phyloP scores from a whole-genome alignment of 1,139 yeast genomes.

The Zygoascus sp. region DNA sequence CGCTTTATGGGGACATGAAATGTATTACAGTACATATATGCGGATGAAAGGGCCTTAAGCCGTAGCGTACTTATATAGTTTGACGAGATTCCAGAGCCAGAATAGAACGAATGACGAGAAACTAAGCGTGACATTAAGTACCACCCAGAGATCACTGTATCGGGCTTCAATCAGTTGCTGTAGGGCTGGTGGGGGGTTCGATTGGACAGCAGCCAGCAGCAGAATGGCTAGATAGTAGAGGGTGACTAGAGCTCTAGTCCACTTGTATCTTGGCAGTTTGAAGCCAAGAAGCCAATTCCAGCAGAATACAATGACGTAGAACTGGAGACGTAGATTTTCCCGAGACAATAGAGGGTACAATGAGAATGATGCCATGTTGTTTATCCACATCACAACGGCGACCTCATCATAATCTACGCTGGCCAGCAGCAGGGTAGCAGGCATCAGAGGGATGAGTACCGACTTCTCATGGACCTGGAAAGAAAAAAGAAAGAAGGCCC shows the following conservation, averaged over 20 bases:
- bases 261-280: constrained; percentile 43
- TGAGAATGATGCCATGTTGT: constrained; percentile 78
- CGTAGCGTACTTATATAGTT: constrained; percentile 33
- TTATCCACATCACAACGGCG: constrained; percentile 80
- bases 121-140: constrained; percentile 66
- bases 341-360: constrained; percentile 80
- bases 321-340: constrained; percentile 73
- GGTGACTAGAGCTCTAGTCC: constrained; percentile 56
- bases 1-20: constrained; percentile 31
- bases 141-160: constrained; percentile 84
- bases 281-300: constrained; percentile 75
- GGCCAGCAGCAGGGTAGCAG: constrained; percentile 66
- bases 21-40: constrained; percentile 6
- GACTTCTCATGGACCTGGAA: constrained; percentile 96
- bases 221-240: constrained; percentile 56
- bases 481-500: constrained; percentile 85
- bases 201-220: constrained; percentile 53
- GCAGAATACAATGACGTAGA: constrained; percentile 52
- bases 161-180: constrained; percentile 16
- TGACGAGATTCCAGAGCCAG: constrained; percentile 72
- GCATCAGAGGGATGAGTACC: constrained; percentile 80
- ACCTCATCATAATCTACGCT: constrained; percentile 43
- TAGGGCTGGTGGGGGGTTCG: constrained; percentile 19
- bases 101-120: constrained; percentile 71
- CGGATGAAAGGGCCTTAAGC: background rate